Percentiles rank a stretch among this genome's conserved stretches.
phyloP scores from a whole-genome alignment of 495 filamentous ascomycete genomes.

The Penicillium riverlandense region DNA sequence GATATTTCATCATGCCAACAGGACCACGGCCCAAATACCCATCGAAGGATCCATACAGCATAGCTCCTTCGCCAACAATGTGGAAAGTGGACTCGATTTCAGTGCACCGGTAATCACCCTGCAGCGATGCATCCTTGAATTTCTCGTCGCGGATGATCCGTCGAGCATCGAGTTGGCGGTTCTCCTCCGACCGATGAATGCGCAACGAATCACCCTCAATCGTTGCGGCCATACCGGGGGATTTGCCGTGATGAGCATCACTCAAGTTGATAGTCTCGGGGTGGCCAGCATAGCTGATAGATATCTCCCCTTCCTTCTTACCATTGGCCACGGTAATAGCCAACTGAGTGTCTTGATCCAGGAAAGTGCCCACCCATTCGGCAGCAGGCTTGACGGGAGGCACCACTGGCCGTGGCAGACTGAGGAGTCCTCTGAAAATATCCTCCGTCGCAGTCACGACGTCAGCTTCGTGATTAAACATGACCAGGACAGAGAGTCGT shows the following conservation, averaged over 20 bases:
- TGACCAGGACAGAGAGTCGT: conserved; percentile 19
- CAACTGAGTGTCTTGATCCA: conserved; percentile 21
- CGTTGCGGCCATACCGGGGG: conserved; percentile 4
- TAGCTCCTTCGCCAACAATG: conserved; percentile 15
- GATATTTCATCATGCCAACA: conserved; percentile 14
- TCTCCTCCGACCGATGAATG: conserved; percentile 18
- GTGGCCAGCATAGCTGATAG: conserved; percentile 9
- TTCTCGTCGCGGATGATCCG: conserved; percentile 9
- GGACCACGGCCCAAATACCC: conserved; percentile 24
- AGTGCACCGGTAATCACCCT: conserved; percentile 18
- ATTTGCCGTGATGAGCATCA: conserved; percentile 4
- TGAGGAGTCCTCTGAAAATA: conserved; percentile 10
- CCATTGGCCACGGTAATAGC: conserved; percentile 11
- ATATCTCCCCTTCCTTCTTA: conserved; percentile 6
- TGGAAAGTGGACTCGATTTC: conserved; percentile 26
- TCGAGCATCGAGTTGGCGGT: conserved; percentile 14
- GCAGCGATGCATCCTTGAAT: conserved; percentile 2
- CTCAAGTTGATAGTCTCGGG: conserved; percentile 6
- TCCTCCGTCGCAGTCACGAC: conserved; percentile 6
- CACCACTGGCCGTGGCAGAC: conserved; percentile 1
- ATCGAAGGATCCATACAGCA: conserved; percentile 25
- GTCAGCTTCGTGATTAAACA: conserved; percentile 23
- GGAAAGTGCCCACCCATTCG: conserved; percentile 18
- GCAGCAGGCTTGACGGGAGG: background rate
- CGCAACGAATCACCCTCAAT: conserved; percentile 12